Percentiles rank a stretch among this genome's conserved stretches.
These are phyloP conservation scores for Macadamia integrifolia DNA, from an alignment of 164 flowering plant genomes.

Conservation along the genomic window DNA sequence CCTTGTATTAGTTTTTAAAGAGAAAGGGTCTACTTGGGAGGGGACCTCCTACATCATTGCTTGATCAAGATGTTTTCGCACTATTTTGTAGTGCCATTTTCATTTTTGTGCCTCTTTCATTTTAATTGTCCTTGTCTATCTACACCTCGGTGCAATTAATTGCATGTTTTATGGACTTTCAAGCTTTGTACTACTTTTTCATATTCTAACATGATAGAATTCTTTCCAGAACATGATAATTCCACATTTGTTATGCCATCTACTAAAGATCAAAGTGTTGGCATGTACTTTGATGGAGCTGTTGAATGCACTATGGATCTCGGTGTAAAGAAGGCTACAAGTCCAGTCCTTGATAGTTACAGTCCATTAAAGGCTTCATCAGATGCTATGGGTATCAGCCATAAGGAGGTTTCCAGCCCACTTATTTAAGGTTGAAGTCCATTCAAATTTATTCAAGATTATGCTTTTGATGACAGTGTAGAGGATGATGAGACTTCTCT, in stretches of 20 bases:
- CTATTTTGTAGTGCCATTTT: too few relatives aligned
- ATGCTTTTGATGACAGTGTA: constrained; percentile 61
- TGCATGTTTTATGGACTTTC: background rate
- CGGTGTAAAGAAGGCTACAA: constrained; percentile 7
- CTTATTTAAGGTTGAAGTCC: constrained; percentile 33
- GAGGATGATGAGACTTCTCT: constrained; percentile 29
- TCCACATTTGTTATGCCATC: constrained; percentile 4
- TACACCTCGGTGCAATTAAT: too few relatives aligned
- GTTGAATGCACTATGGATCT: constrained; percentile 14
- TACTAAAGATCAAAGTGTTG: constrained; percentile 7
- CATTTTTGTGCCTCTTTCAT: too few relatives aligned
- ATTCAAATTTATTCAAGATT: constrained; percentile 50
- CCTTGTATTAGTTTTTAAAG: too few relatives aligned
- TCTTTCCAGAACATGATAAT: constrained; percentile 13
- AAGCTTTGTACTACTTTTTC: background rate
- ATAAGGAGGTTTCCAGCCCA: constrained; percentile 9
- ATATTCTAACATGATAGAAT: constrained; percentile 1
- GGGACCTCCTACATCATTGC: too few relatives aligned
- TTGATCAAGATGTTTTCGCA: too few relatives aligned
- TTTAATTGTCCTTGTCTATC: too few relatives aligned
- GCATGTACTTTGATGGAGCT: constrained; percentile 9
- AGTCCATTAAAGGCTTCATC: constrained; percentile 12
- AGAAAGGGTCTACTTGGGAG: too few relatives aligned
- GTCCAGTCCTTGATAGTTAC: constrained; percentile 3
- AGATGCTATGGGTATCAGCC: constrained; percentile 14